Evolutionary conservation across 2,329 filamentous ascomycete species (phyloP), one percentile per base, ranked within the genome.

Genomic region (Acephala macrosclerotiorum): DNA sequence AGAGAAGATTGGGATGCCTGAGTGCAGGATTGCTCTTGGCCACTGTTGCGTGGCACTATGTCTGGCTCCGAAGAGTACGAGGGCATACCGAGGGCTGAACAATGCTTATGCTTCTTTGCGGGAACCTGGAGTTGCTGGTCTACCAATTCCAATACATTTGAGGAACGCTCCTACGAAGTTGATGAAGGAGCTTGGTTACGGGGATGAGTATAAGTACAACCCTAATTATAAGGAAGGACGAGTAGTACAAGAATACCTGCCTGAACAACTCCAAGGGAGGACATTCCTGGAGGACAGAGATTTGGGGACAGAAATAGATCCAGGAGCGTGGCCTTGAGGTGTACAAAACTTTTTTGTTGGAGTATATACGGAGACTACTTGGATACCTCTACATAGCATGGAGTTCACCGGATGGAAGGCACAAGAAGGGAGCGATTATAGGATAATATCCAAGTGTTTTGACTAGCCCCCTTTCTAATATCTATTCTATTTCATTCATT

Each of bases 151-250:
- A 1, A 79, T 96, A 45, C 96, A 98, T 77, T 79, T 99, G 65
- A 84, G 96, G 65, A 98, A 98, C 78, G 96, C 96, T 9, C 95
- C 96, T 0, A 98, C 96, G 1, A 86, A 90, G 70, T 77, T 98
- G 70, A 97, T 99, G 95, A 92, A 94, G 73, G 95, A 97, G 71
- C 81, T 98, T 71, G 95, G 93, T 0, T 97, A 94, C 75, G 94
- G 94, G 0, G 90, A 89, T 58, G 92, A 94, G 76, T 99, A 99
- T 79, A 98, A 98, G 79, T 98, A 99, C 75, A 97, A 97, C 71
- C 96, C 96, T 0, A 92, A 97, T 72, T 99, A 95, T 75, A 80
- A 86, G 59, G 88, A 94, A 67, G 96, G 96, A 0, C 87, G 82
- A 71, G 95, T 98, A 0, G 85, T 83, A 69, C 96, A 99, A 80